phyloP scores from a whole-genome alignment of 768 basidiomycete species.

The Vishniacozyma victoriae region DNA sequence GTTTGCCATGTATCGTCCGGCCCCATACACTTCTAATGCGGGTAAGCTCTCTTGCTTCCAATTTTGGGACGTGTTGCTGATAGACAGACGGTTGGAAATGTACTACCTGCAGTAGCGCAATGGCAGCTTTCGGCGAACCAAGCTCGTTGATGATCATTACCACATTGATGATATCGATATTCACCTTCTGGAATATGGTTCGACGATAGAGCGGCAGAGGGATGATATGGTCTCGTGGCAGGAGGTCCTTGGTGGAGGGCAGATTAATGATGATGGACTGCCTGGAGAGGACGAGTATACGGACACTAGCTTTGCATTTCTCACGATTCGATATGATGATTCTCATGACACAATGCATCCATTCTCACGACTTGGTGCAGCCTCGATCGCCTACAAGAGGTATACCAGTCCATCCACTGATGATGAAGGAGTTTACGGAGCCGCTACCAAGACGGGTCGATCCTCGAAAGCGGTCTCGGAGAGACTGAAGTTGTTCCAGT shows the following conservation, averaged over 20 bases:
- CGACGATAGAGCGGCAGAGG: constrained; percentile 16
- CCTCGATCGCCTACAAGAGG: too few relatives aligned
- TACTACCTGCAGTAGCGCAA: constrained; percentile 46
- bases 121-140: constrained; percentile 25
- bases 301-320: too few relatives aligned
- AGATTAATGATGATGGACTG: constrained; percentile 1
- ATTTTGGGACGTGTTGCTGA: background rate
- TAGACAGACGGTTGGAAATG: constrained; percentile 48
- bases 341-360: too few relatives aligned
- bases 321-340: too few relatives aligned
- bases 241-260: background rate
- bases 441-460: too few relatives aligned
- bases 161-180: constrained; percentile 34
- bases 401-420: too few relatives aligned
- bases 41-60: constrained; percentile 44
- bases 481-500: too few relatives aligned
- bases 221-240: too few relatives aligned
- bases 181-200: constrained; percentile 35
- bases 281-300: too few relatives aligned
- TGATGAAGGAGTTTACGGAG: too few relatives aligned
- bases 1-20: constrained; percentile 81
- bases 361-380: too few relatives aligned
- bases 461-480: too few relatives aligned
- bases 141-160: constrained; percentile 37
- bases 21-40: constrained; percentile 61